Percentiles rank a stretch among this genome's conserved stretches.
Evolutionary conservation across 257 asterid genomes (phyloP).

Genomic region (Paraleonurus japonicus): DNA sequence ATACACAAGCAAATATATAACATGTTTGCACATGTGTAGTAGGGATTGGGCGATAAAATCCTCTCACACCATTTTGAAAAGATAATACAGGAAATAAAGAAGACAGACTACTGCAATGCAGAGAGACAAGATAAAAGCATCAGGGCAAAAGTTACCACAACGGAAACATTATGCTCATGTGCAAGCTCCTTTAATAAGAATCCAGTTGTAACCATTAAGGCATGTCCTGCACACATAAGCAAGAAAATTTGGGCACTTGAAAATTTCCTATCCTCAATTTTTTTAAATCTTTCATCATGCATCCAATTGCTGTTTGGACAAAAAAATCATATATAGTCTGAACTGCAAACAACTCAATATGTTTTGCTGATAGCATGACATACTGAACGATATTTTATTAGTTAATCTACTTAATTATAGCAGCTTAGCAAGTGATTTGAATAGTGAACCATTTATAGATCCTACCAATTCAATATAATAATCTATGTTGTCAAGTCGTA

Average conservation of each 20-base stretch:
- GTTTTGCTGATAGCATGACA: constrained; percentile 4
- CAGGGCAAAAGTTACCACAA: constrained; percentile 50
- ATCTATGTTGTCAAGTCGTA: neutral
- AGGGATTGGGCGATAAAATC: constrained; percentile 7
- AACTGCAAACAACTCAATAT: constrained; percentile 11
- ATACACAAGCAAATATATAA: neutral
- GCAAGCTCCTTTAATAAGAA: constrained; percentile 78
- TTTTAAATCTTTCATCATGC: neutral
- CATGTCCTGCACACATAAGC: constrained; percentile 54
- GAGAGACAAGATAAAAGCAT: constrained; percentile 12
- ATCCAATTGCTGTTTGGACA: neutral
- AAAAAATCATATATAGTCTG: neutral
- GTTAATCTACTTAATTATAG: neutral
- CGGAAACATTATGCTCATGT: constrained; percentile 61
- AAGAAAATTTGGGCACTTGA: constrained; percentile 20
- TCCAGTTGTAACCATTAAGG: constrained; percentile 69
- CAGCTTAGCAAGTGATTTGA: neutral
- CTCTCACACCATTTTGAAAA: neutral
- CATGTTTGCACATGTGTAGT: neutral
- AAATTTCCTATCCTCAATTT: neutral
- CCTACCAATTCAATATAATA: constrained; percentile 2
- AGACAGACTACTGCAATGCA: neutral
- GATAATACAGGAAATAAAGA: neutral
- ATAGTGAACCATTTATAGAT: neutral
- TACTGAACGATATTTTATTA: constrained; percentile 3